These are phyloP conservation scores for Orbilia quercus DNA, from an alignment of 2,329 filamentous ascomycete genomes.

Conservation along the genomic window DNA sequence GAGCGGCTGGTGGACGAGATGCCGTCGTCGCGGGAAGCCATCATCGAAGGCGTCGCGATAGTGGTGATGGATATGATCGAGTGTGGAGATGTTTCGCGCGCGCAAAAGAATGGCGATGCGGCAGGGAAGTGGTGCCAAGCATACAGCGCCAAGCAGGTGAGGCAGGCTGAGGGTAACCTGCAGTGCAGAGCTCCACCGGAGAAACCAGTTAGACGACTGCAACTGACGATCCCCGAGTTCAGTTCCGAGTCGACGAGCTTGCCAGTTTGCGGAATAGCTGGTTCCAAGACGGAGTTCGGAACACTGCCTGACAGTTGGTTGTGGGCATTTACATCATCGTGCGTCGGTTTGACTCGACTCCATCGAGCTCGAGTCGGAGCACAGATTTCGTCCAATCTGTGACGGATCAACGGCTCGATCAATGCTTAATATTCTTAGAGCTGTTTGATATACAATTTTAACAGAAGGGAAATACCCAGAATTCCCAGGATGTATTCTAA, in stretches of 20 bases:
- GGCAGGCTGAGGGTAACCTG: conserved; percentile 2
- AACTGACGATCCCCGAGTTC: conserved; percentile 52
- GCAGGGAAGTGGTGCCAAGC: not conserved
- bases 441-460: too few relatives aligned
- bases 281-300: conserved; percentile 25
- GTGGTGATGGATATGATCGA: not conserved
- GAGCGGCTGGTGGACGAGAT: conserved; percentile 14
- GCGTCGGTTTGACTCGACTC: conserved; percentile 6
- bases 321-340: conserved; percentile 36
- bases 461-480: too few relatives aligned
- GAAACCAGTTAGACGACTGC: not conserved
- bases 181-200: conserved; percentile 6
- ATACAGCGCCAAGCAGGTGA: conserved; percentile 10
- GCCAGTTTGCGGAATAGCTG: not conserved
- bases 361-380: too few relatives aligned
- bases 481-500: too few relatives aligned
- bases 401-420: too few relatives aligned
- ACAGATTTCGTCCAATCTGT: too few relatives aligned
- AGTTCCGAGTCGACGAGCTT: conserved; percentile 16
- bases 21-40: conserved; percentile 13
- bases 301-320: not conserved
- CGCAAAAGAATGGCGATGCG: conserved; percentile 9
- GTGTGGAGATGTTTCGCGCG: not conserved
- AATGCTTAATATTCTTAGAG: too few relatives aligned
- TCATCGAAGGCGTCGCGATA: not conserved